Evolutionary conservation across 2,329 filamentous ascomycete genomes (phyloP).

Genomic region (Lachnellula occidentalis): DNA sequence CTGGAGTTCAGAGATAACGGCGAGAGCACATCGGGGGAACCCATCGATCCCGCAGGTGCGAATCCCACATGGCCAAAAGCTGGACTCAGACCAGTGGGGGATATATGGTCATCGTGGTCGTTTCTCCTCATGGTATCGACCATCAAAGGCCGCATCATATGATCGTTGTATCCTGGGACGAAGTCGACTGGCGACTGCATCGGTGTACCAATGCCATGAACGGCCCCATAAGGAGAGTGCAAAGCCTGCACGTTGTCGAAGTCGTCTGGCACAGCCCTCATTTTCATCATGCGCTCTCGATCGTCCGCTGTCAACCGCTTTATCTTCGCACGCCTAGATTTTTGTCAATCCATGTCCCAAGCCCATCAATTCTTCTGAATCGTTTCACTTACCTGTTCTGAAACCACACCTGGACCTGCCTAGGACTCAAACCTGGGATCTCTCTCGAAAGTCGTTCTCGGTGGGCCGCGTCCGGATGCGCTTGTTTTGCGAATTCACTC

Average conservation of each 20-base stretch:
- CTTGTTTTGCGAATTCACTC: constrained; percentile 94
- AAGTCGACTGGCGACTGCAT: constrained; percentile 32
- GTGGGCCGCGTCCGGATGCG: constrained; percentile 88
- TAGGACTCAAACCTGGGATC: constrained; percentile 84
- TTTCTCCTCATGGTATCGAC: constrained; percentile 60
- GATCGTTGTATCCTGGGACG: constrained; percentile 47
- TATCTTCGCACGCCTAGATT: constrained; percentile 60
- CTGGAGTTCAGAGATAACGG: constrained; percentile 50
- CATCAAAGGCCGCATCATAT: constrained; percentile 56
- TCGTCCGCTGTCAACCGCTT: constrained; percentile 67
- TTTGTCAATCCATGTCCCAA: constrained; percentile 6
- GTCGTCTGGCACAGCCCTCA: constrained; percentile 64
- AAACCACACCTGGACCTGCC: constrained; percentile 97
- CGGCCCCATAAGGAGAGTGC: constrained; percentile 60
- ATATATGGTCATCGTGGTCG: constrained; percentile 60
- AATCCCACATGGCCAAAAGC: constrained; percentile 64
- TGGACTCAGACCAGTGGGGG: constrained; percentile 61
- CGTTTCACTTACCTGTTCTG: constrained; percentile 72
- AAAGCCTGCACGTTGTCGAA: constrained; percentile 66
- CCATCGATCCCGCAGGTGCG: constrained; percentile 46
- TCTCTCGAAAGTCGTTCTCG: constrained; percentile 80
- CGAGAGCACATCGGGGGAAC: constrained; percentile 50
- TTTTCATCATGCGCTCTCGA: constrained; percentile 65
- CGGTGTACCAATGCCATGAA: constrained; percentile 31
- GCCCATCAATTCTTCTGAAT: not conserved